Percentiles rank a stretch among this genome's conserved stretches.
These are phyloP conservation scores for Nymphaea colorata DNA, from an alignment of 164 flowering plant species.

Conservation along the genomic window DNA sequence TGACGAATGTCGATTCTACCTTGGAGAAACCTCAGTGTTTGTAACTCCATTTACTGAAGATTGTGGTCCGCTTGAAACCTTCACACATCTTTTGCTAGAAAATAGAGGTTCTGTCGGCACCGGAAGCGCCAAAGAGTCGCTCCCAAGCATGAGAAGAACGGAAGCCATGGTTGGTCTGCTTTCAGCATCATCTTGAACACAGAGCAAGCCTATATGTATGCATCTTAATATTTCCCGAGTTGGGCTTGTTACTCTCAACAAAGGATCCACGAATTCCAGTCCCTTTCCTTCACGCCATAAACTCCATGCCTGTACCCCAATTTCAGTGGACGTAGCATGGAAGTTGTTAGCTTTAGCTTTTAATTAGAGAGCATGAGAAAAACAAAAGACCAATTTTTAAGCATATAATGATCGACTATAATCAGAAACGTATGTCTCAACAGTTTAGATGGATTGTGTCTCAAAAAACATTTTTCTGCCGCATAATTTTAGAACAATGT, in stretches of 20 bases:
- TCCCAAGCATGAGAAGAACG: conserved; percentile 14
- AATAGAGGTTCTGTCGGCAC: conserved; percentile 13
- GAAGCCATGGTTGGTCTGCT: conserved; percentile 16
- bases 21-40: too few species aligned
- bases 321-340: too few species aligned
- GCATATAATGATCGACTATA: too few species aligned
- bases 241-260: too few species aligned
- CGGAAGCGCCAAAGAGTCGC: conserved; percentile 9
- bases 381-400: too few species aligned
- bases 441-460: too few species aligned
- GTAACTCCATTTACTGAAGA: conserved; percentile 1
- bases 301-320: conserved; percentile 3
- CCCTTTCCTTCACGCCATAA: conserved; percentile 1
- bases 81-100: neutral
- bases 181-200: conserved; percentile 8
- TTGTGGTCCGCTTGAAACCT: neutral
- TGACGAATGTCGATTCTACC: too few species aligned
- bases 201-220: conserved; percentile 5
- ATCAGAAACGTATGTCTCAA: too few species aligned
- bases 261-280: conserved; percentile 5
- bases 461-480: too few species aligned
- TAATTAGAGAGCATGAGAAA: too few species aligned
- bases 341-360: too few species aligned
- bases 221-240: conserved; percentile 7
- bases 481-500: too few species aligned